Conservation (phyloP, 164 flowering plant species). For the Cinnamomum chago region DNA sequence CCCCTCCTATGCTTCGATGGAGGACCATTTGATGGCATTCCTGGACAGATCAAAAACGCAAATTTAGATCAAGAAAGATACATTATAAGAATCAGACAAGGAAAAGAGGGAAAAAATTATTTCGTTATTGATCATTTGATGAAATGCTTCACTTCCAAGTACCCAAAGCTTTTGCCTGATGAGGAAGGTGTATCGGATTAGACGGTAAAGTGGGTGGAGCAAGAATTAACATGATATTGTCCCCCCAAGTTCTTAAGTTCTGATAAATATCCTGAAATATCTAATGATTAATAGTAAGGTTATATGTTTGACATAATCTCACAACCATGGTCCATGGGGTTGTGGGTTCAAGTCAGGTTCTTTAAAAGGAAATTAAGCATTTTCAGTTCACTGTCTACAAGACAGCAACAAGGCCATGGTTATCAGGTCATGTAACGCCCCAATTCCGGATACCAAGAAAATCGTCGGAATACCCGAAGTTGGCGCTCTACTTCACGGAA, state of each 20-base stretch:
- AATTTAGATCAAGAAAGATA: neutral
- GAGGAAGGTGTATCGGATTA: neutral
- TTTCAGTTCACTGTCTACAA: neutral
- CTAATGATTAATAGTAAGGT: neutral
- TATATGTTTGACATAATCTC: neutral
- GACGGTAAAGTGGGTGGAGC: neutral
- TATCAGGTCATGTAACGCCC: too few species aligned
- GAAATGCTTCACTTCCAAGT: neutral
- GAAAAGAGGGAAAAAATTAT: neutral
- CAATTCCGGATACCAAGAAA: too few species aligned
- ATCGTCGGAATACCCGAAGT: too few species aligned
- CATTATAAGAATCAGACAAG: neutral
- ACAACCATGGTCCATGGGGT: neutral
- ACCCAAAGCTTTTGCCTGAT: neutral
- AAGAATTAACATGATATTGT: neutral
- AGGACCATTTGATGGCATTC: slow-evolving; percentile 30
- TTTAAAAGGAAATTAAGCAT: too few species aligned
- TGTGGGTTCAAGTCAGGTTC: too few species aligned
- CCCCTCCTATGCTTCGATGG: slow-evolving; percentile 61
- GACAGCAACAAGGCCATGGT: neutral
- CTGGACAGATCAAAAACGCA: slow-evolving; percentile 23
- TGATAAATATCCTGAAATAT: neutral
- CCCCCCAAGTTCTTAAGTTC: neutral
- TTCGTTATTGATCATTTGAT: neutral
- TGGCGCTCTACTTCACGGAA: too few species aligned